Evolutionary conservation across 768 basidiomycete species (phyloP), one percentile per base, ranked within the genome.

Genomic region (Tricholoma sp.): DNA sequence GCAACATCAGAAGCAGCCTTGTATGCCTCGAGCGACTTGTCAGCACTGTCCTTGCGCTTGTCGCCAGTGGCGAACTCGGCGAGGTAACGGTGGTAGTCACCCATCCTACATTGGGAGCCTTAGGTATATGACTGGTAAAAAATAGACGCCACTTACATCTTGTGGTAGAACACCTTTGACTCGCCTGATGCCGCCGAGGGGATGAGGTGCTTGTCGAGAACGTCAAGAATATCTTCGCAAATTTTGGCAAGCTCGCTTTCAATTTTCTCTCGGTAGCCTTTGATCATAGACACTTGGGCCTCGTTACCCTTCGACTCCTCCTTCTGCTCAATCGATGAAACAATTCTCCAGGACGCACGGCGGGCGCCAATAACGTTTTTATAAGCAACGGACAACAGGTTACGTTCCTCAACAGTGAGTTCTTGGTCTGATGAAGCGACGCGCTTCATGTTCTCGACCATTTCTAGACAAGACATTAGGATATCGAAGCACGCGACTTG

Each of bases 371-470:
- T 98, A 59, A 97, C 94, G 75, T 98, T 98, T 89, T 98, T 98
- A 83, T 97, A 98, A 15, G 95, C 95, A 57, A 98, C 95, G 10
- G 94, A 97, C 56, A 98, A 84, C 54, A 98, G 86, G 74, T 98
- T 98, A 60, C 95, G 94, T 77, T 98, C 95, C 78, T 98, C 95
- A 45, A 98, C 94, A 58, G 94, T 96, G 69, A 98, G 89, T 69
- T 98, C 95, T 75, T 95, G 91, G 83, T 96, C 94, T 58, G 94
- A 94, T 32, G 93, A 94, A 56, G 95, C 95, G 63, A 98, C 95
- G 60, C 85, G 86, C 86, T 98, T 98, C 95, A 98, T 98, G 84
- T 95, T 96, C 77, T 94, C 91, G 64, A 97, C 95, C 95, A 97
- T 97, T 76, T 97, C 91, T 87, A 73, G 28, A 50, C 42, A 52